Percentiles rank a stretch among this genome's conserved stretches.
These are phyloP conservation scores for Alternaria alternata DNA, from an alignment of 2,329 filamentous ascomycete species.

Conservation along the genomic window DNA sequence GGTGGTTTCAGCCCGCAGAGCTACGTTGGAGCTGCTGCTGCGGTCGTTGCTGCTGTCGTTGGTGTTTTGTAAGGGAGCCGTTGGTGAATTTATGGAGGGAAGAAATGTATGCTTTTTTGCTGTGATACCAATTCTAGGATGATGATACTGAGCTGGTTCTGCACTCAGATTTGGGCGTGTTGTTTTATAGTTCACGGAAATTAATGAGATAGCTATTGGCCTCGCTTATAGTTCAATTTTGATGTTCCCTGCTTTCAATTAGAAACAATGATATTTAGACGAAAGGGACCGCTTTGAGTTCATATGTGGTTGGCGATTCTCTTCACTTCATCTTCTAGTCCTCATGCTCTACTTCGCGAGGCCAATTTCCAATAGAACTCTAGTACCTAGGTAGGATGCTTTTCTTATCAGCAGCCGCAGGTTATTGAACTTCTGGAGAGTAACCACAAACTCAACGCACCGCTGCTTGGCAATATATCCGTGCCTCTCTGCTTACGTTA, in stretches of 20 bases:
- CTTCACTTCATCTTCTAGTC: neutral
- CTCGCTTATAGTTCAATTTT: neutral
- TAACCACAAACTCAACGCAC: no score
- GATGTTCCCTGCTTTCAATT: neutral
- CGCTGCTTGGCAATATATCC: no score
- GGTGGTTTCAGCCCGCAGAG: constrained; percentile 30
- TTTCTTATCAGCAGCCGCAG: no score
- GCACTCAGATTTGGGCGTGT: neutral
- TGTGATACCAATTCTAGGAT: neutral
- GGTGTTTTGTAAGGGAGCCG: constrained; percentile 32
- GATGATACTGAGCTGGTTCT: neutral
- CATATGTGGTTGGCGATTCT: neutral
- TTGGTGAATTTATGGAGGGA: neutral
- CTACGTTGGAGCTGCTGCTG: constrained; percentile 37
- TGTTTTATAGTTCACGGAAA: neutral
- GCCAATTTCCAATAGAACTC: no score
- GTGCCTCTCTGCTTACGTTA: neutral
- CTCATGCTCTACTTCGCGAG: neutral
- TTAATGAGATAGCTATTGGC: neutral
- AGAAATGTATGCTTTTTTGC: neutral
- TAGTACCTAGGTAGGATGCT: no score
- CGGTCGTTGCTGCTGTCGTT: constrained; percentile 32
- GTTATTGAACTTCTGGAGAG: no score
- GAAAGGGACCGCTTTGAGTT: neutral
- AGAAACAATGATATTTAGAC: neutral